Conservation (phyloP, 352 stramenopile genomes). For the Phytopythium boreale region DNA sequence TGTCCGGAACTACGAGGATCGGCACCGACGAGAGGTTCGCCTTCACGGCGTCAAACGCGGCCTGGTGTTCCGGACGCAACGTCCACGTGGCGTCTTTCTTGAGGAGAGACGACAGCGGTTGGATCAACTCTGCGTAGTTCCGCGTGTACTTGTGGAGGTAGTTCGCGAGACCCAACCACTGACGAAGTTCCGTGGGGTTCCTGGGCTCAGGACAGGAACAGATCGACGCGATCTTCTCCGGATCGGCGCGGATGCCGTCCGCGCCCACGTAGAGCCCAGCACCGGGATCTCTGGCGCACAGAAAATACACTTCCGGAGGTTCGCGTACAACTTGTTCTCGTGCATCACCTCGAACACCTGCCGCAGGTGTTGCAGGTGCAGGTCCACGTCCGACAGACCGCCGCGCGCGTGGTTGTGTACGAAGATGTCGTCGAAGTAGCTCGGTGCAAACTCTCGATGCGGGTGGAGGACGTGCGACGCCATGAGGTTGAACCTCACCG, state of each 20-base stretch:
- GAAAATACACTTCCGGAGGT: too few species aligned
- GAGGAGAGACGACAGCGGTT: slow-evolving; percentile 10
- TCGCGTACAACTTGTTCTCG: too few species aligned
- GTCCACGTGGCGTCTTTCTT: slow-evolving; percentile 15
- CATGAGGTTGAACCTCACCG: too few species aligned
- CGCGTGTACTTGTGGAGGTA: slow-evolving; percentile 24
- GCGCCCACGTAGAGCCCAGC: slow-evolving; percentile 18
- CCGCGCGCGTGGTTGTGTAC: too few species aligned
- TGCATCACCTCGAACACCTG: too few species aligned
- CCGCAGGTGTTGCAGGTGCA: too few species aligned
- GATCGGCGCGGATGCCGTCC: slow-evolving; percentile 13
- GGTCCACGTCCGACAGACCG: too few species aligned
- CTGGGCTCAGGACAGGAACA: slow-evolving; percentile 1
- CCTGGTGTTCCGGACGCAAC: slow-evolving; percentile 9
- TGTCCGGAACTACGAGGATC: slow-evolving; percentile 11
- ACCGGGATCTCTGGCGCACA: too few species aligned
- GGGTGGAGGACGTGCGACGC: too few species aligned
- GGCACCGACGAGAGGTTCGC: slow-evolving; percentile 7
- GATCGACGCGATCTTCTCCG: slow-evolving; percentile 15
- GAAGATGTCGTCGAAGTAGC: too few species aligned
- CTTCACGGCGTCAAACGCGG: slow-evolving; percentile 13
- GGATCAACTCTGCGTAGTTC: slow-evolving; percentile 11
- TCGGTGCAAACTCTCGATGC: too few species aligned
- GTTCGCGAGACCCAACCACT: slow-evolving; percentile 18
- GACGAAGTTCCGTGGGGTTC: slow-evolving; percentile 8